A percentile compares a stretch with the other conserved stretches of the same genome.
These are phyloP conservation scores for Lithohypha guttulata DNA, from an alignment of 2,329 filamentous ascomycete species.

Conservation along the genomic window DNA sequence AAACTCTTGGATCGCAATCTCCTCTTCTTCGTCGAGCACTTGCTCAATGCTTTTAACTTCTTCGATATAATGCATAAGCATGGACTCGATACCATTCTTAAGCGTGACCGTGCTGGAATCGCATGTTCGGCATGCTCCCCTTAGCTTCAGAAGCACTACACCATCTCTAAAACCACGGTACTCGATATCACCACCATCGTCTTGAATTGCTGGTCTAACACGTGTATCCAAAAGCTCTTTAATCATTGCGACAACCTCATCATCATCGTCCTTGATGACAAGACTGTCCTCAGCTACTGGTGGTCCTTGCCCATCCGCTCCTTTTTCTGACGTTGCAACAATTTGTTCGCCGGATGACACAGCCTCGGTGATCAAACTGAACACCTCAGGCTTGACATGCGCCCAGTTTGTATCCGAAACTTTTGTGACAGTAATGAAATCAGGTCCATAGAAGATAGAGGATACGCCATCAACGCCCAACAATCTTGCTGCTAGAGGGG, in stretches of 20 bases:
- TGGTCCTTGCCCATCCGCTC: conserved; percentile 41
- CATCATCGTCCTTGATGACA: conserved; percentile 78
- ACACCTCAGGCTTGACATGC: conserved; percentile 89
- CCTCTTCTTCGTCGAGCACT: conserved; percentile 83
- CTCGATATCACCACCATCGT: conserved; percentile 96
- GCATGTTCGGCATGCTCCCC: conserved; percentile 89
- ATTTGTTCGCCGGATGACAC: conserved; percentile 74
- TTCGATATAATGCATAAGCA: conserved; percentile 97
- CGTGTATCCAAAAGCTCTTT: conserved; percentile 93
- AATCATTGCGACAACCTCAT: conserved; percentile 95
- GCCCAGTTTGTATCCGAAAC: conserved; percentile 80
- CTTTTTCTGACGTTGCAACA: conserved; percentile 59
- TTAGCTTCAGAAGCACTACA: conserved; percentile 72
- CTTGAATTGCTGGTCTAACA: conserved; percentile 90
- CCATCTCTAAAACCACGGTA: conserved; percentile 82
- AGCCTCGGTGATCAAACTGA: conserved; percentile 85
- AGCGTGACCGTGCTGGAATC: conserved; percentile 94
- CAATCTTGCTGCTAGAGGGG: conserved; percentile 77
- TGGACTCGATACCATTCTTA: conserved; percentile 96
- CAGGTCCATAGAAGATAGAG: conserved; percentile 82
- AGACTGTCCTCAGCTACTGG: conserved; percentile 53
- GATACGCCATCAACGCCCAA: conserved; percentile 93
- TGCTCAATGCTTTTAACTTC: conserved; percentile 90
- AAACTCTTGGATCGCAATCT: conserved; percentile 77
- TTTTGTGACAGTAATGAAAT: conserved; percentile 97